These are phyloP conservation scores for Lepiota brunneoincarnata DNA, from an alignment of 768 basidiomycete genomes.

Conservation along the genomic window DNA sequence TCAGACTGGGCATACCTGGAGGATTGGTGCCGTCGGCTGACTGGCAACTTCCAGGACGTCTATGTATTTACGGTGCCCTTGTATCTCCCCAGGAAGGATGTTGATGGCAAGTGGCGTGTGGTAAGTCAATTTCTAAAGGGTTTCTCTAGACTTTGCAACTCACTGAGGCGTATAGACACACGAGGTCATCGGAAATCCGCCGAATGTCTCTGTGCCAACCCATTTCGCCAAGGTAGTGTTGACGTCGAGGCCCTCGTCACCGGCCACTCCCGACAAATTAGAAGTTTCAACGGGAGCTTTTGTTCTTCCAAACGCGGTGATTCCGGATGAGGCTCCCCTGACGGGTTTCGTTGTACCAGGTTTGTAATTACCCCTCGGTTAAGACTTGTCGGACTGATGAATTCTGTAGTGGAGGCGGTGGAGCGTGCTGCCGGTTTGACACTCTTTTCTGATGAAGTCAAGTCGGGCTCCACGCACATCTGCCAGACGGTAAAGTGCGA, in stretches of 20 bases:
- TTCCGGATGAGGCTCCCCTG: constrained; percentile 80
- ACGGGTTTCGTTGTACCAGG: constrained; percentile 82
- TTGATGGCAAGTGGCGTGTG: constrained; percentile 94
- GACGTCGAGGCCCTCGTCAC: constrained; percentile 70
- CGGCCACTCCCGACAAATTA: constrained; percentile 61
- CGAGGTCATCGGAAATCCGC: constrained; percentile 93
- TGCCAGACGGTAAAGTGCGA: constrained; percentile 90
- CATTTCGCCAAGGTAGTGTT: constrained; percentile 98
- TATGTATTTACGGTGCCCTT: constrained; percentile 97
- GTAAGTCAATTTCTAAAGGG: constrained; percentile 45
- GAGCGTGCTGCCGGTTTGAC: constrained; percentile 87
- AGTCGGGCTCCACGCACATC: constrained; percentile 74
- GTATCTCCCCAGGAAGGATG: constrained; percentile 84
- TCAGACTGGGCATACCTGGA: constrained; percentile 96
- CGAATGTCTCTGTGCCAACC: constrained; percentile 90
- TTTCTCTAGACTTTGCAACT: not conserved
- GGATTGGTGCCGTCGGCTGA: constrained; percentile 92
- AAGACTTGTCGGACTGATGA: not conserved
- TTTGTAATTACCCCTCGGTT: constrained; percentile 29
- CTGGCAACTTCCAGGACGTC: constrained; percentile 86
- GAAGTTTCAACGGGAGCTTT: constrained; percentile 92
- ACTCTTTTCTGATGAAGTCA: constrained; percentile 82
- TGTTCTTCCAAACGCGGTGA: constrained; percentile 91
- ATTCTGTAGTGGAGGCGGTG: constrained; percentile 75
- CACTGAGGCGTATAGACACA: constrained; percentile 55